Evolutionary conservation across 2,329 filamentous ascomycete genomes (phyloP).

Genomic region (Ascochyta clinopodiicola): DNA sequence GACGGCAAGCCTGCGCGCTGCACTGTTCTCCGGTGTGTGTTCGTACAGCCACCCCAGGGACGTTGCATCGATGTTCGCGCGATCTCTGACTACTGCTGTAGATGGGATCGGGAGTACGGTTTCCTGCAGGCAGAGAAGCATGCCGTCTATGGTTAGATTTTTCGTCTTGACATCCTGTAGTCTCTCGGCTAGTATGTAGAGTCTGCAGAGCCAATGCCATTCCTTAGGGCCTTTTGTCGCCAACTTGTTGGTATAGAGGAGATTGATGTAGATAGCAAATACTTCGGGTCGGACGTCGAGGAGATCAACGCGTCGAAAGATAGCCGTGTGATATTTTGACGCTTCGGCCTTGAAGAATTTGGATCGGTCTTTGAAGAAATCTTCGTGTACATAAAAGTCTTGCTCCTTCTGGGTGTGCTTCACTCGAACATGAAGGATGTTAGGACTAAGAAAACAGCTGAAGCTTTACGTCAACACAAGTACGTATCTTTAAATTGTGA

Average conservation of each 20-base stretch:
- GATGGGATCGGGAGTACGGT: background rate
- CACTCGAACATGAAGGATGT: background rate
- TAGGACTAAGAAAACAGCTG: background rate
- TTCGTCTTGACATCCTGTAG: constrained; percentile 1
- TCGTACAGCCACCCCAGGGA: background rate
- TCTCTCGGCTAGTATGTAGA: constrained; percentile 2
- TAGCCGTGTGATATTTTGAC: background rate
- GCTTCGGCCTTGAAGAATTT: background rate
- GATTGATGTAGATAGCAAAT: background rate
- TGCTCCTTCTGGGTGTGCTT: background rate
- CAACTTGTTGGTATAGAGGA: background rate
- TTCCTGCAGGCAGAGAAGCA: background rate
- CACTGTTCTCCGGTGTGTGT: background rate
- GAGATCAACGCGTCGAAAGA: background rate
- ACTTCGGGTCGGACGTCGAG: background rate
- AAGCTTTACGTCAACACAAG: background rate
- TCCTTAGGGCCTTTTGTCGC: background rate
- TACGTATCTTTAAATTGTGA: background rate
- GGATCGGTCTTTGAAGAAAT: background rate
- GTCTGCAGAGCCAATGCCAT: background rate
- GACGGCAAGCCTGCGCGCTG: background rate
- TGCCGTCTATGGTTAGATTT: background rate
- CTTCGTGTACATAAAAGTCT: background rate
- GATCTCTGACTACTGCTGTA: background rate
- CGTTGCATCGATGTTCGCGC: background rate